Evolutionary conservation across 441 rosid species (phyloP).

Genomic region (Mallotus repandus): DNA sequence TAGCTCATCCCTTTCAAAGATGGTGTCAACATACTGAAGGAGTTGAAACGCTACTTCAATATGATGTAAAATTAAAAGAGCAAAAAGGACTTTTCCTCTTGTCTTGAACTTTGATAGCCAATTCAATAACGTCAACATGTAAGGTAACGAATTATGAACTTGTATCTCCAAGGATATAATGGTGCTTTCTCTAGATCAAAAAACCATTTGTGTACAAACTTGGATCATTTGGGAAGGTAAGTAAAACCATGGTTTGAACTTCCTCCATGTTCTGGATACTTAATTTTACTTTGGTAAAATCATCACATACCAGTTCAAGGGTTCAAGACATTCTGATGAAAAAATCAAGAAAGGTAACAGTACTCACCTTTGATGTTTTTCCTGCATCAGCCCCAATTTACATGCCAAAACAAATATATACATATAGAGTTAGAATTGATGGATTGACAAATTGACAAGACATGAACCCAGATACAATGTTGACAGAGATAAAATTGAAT

Average conservation of each 20-base stretch:
- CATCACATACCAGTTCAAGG: background rate
- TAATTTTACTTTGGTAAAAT: too few species aligned
- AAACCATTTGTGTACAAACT: background rate
- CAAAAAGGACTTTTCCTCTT: background rate
- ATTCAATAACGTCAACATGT: background rate
- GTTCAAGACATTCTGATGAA: background rate
- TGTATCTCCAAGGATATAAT: background rate
- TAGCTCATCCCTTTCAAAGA: too few species aligned
- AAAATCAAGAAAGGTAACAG: constrained; percentile 2
- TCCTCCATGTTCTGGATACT: background rate
- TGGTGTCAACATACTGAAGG: too few species aligned
- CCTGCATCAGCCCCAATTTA: constrained; percentile 41
- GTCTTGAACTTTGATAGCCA: background rate
- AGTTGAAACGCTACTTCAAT: too few species aligned
- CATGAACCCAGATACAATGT: constrained; percentile 8
- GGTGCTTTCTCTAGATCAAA: too few species aligned
- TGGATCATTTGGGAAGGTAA: background rate
- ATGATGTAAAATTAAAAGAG: too few species aligned
- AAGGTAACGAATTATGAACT: too few species aligned
- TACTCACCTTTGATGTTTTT: constrained; percentile 58
- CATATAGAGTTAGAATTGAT: constrained; percentile 25
- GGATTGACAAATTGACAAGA: background rate
- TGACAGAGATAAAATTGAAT: background rate
- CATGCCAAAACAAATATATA: constrained; percentile 25
- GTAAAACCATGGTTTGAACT: background rate